Conservation (phyloP, 192 early-diverging fungal genomes). For the Coemansia biformis region DNA sequence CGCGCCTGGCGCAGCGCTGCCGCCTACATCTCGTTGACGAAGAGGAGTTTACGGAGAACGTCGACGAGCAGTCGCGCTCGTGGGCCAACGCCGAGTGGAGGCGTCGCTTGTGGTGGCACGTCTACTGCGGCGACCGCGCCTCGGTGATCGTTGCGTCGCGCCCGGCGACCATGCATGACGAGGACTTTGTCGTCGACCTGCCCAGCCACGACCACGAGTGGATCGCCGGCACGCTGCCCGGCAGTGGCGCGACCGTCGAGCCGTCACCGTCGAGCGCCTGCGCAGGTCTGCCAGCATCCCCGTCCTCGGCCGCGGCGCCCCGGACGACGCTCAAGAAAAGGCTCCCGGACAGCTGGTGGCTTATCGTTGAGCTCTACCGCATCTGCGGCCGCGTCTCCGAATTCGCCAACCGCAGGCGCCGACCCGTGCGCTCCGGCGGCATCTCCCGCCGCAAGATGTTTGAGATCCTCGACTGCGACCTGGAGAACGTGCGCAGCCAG, state of each 20-base stretch:
- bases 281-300: too few species aligned
- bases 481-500: constrained; percentile 28
- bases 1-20: constrained; percentile 44
- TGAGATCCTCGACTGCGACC: constrained; percentile 40
- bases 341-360: constrained; percentile 40
- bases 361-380: constrained; percentile 43
- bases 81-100: constrained; percentile 46
- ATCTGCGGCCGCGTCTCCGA: constrained; percentile 40
- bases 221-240: constrained; percentile 24
- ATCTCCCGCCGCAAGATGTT: constrained; percentile 41
- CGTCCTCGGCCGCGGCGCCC: too few species aligned
- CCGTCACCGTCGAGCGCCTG: too few species aligned
- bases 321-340: too few species aligned
- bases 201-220: constrained; percentile 49
- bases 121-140: constrained; percentile 44
- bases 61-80: constrained; percentile 20
- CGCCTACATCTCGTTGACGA: constrained; percentile 48
- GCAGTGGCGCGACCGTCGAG: not conserved
- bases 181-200: constrained; percentile 45
- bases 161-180: constrained; percentile 46
- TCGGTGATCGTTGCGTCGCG: constrained; percentile 49
- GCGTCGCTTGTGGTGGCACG: constrained; percentile 48
- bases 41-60: constrained; percentile 48
- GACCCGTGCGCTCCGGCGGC: constrained; percentile 35
- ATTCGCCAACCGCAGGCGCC: constrained; percentile 43